A percentile compares a stretch with the other conserved stretches of the same genome.
Conservation (phyloP, 306 rosid species). For the Malus domestica region DNA sequence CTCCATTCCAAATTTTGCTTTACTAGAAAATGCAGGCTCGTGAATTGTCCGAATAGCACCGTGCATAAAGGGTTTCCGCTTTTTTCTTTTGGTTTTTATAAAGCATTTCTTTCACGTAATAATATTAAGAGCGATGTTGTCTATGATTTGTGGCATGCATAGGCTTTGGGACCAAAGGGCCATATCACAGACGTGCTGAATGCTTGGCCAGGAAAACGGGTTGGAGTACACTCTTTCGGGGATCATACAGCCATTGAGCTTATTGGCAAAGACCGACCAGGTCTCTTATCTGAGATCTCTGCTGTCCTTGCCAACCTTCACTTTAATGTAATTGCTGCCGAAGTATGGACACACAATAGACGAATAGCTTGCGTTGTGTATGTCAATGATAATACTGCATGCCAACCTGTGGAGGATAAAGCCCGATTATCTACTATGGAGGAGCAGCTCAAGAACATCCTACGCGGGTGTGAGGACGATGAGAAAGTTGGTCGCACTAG, state of each 20-base stretch:
- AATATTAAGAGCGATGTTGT: slow-evolving; percentile 32
- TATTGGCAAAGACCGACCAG: slow-evolving; percentile 72
- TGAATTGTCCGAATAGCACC: not conserved
- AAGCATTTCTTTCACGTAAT: not conserved
- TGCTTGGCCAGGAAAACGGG: slow-evolving; percentile 47
- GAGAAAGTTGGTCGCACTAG: slow-evolving; percentile 55
- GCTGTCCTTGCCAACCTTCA: slow-evolving; percentile 69
- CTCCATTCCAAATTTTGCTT: not conserved
- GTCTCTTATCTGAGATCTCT: slow-evolving; percentile 76
- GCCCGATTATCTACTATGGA: slow-evolving; percentile 51
- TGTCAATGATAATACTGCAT: slow-evolving; percentile 45
- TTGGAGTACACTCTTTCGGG: slow-evolving; percentile 63
- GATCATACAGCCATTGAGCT: slow-evolving; percentile 64
- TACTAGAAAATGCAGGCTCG: slow-evolving; percentile 4
- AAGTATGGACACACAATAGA: slow-evolving; percentile 77
- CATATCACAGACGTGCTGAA: slow-evolving; percentile 42
- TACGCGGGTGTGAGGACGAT: slow-evolving; percentile 58
- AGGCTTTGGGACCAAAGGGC: slow-evolving; percentile 88
- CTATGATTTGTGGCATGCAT: slow-evolving; percentile 34
- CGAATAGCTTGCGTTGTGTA: slow-evolving; percentile 66
- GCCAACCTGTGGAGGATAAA: slow-evolving; percentile 36
- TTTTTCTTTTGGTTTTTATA: not conserved
- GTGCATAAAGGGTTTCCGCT: not conserved
- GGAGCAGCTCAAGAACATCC: slow-evolving; percentile 72
- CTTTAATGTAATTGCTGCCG: slow-evolving; percentile 61